Evolutionary conservation across 495 filamentous ascomycete species (phyloP), one percentile per base, ranked within the genome.

Genomic region (Daldinia loculata): DNA sequence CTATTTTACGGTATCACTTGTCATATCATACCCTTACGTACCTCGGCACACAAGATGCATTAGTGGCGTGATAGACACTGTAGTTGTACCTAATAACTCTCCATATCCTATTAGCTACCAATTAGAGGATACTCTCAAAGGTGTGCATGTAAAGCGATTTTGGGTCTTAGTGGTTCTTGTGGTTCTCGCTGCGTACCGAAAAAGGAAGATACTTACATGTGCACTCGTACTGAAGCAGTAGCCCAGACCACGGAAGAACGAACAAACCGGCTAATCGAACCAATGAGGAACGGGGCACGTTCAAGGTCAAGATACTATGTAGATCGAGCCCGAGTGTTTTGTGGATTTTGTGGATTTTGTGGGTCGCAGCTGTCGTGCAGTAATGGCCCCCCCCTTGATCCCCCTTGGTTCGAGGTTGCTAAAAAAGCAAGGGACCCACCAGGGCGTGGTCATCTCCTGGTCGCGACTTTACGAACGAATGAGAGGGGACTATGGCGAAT

Each of bases 311-410:
- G 38, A 29, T 56, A 29, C 24, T 3, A 1, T 26, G 24, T 1
- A 67, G 70, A 72, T 72, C 70, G 69, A 67, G 61, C 52, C 51
- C 61, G 58, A 58, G 45, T 58, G 56, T 32, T 34, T 56, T 56
- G 29, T 36, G 51, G 51, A 30, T 32, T 34, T 56, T 56, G 29
- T 36, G 51, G 51, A 30, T 69, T 69, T 66, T 69, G 48, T 69
- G 71, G 71, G 30, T 56, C 71, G 36, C 56, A 74, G 71, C 71
- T 74, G 71, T 74, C 71, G 71, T 74, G 71, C 71, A 74, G 71
- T 67, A 74, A 70, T 62, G 17, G 3, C 6, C 22, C 52, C 63
- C 63, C 62, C 36, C 63, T 17, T 55, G 71, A 15, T 41, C 29
- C 34, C 62, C 48, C 63, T 67, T 57, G 38, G 50, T 30, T 41